phyloP scores from a whole-genome alignment of 2,329 filamentous ascomycete genomes.

The Phyllosticta citrichinensis region DNA sequence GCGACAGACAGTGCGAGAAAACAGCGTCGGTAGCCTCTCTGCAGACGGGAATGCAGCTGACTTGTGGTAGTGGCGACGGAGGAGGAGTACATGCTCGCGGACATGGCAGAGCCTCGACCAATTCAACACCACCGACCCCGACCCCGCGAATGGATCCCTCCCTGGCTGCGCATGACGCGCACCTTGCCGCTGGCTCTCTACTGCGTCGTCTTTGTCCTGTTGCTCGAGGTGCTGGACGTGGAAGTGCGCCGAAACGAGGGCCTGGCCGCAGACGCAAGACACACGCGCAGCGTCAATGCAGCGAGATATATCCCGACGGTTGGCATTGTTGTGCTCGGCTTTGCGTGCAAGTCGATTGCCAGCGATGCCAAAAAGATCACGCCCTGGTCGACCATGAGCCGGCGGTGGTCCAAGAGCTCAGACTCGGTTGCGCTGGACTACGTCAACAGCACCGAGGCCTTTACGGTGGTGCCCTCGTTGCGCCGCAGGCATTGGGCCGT shows the following conservation, averaged over 20 bases:
- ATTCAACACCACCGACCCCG: neutral
- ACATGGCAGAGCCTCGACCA: neutral
- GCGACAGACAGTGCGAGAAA: no score
- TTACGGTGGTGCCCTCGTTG: neutral
- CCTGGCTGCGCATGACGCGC: conserved; percentile 3
- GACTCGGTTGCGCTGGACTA: conserved; percentile 6
- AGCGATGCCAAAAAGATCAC: conserved; percentile 1
- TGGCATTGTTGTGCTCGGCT: conserved; percentile 1
- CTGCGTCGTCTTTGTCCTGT: neutral
- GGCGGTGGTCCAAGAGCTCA: conserved; percentile 6
- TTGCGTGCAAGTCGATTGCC: conserved; percentile 1
- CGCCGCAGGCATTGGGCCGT: conserved; percentile 7
- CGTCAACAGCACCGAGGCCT: conserved; percentile 1
- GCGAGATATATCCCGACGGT: conserved; percentile 3
- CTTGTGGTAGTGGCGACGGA: neutral
- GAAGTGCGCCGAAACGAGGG: neutral
- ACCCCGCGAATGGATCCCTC: neutral
- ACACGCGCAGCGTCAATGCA: neutral
- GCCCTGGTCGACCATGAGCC: conserved; percentile 2
- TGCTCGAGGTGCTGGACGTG: neutral
- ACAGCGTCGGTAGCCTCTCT: no score
- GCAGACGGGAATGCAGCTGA: no score
- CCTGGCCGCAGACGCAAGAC: neutral
- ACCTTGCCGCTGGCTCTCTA: neutral
- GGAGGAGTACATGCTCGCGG: conserved; percentile 6